Evolutionary conservation across 2,329 filamentous ascomycete genomes (phyloP).

Genomic region (Raffaelea ambrosiae): DNA sequence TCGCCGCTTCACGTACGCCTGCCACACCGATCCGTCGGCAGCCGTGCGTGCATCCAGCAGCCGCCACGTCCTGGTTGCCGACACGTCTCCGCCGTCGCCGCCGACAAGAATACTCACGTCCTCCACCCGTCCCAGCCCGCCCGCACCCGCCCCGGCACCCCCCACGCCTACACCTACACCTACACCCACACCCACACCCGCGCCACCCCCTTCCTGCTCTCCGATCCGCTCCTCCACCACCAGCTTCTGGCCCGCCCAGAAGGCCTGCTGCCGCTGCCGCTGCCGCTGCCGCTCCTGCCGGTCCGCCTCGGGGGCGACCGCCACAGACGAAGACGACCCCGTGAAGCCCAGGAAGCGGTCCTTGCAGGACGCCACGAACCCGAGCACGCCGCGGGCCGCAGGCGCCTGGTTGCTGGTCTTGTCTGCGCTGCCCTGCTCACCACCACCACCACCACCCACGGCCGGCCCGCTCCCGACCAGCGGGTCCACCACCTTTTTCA

Average conservation of each 20-base stretch:
- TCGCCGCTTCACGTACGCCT: slow-evolving; percentile 33
- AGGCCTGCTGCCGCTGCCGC: slow-evolving; percentile 4
- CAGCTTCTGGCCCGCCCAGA: slow-evolving; percentile 20
- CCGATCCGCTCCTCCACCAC: slow-evolving; percentile 20
- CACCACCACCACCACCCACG: too few species aligned
- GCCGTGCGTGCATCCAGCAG: slow-evolving; percentile 29
- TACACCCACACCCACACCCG: neutral
- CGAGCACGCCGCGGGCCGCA: too few species aligned
- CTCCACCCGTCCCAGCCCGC: slow-evolving; percentile 7
- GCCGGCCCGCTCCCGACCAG: too few species aligned
- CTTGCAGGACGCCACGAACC: neutral
- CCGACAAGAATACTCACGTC: slow-evolving; percentile 17
- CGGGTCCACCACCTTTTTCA: too few species aligned
- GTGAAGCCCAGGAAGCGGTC: neutral
- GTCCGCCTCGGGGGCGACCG: neutral
- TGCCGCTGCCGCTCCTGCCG: neutral
- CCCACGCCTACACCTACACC: too few species aligned
- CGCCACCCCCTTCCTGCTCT: neutral
- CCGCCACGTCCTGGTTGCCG: slow-evolving; percentile 25
- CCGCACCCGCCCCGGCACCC: too few species aligned
- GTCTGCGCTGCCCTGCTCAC: too few species aligned
- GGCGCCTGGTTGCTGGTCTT: too few species aligned
- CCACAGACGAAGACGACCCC: too few species aligned
- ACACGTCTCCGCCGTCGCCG: slow-evolving; percentile 17
- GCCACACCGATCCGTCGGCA: slow-evolving; percentile 31